Percentiles rank a stretch among this genome's conserved stretches.
These are phyloP conservation scores for Paecilomyces variotii DNA, from an alignment of 2,329 filamentous ascomycete species.

Conservation along the genomic window DNA sequence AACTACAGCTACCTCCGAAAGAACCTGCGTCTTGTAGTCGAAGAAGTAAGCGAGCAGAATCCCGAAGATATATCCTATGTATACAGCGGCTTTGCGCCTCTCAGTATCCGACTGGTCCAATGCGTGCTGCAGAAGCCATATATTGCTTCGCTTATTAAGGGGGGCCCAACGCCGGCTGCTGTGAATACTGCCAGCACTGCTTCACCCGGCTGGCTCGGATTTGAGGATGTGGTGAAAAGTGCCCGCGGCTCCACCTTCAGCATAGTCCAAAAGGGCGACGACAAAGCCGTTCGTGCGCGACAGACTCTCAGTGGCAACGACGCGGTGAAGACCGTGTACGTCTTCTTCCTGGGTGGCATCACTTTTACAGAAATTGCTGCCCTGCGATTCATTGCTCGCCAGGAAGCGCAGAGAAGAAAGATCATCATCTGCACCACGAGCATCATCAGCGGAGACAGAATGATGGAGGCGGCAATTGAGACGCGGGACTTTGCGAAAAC, in stretches of 20 bases:
- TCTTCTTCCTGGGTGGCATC: conserved; percentile 97
- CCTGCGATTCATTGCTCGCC: conserved; percentile 76
- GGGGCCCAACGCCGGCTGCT: conserved; percentile 46
- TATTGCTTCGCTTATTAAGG: conserved; percentile 61
- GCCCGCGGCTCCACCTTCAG: conserved; percentile 85
- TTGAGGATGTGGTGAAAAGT: conserved; percentile 85
- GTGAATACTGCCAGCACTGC: conserved; percentile 47
- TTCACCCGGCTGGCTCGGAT: conserved; percentile 81
- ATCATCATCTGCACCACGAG: conserved; percentile 90
- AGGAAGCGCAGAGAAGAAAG: conserved; percentile 71
- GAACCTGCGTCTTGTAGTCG: conserved; percentile 78
- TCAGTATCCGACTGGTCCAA: conserved; percentile 85
- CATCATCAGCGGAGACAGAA: conserved; percentile 78
- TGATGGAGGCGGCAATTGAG: conserved; percentile 81
- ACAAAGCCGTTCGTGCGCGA: conserved; percentile 82
- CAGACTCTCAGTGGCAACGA: conserved; percentile 69
- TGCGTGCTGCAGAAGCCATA: conserved; percentile 88
- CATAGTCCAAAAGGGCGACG: conserved; percentile 82
- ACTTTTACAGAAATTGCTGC: conserved; percentile 96
- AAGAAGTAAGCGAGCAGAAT: conserved; percentile 91
- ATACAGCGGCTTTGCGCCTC: conserved; percentile 91
- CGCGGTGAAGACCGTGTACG: conserved; percentile 75
- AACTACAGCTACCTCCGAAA: conserved; percentile 88
- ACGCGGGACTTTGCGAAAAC: conserved; percentile 50
- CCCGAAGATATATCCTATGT: conserved; percentile 96